Conservation (phyloP, 2,329 filamentous ascomycete genomes). For the Elsinoe arachidis region DNA sequence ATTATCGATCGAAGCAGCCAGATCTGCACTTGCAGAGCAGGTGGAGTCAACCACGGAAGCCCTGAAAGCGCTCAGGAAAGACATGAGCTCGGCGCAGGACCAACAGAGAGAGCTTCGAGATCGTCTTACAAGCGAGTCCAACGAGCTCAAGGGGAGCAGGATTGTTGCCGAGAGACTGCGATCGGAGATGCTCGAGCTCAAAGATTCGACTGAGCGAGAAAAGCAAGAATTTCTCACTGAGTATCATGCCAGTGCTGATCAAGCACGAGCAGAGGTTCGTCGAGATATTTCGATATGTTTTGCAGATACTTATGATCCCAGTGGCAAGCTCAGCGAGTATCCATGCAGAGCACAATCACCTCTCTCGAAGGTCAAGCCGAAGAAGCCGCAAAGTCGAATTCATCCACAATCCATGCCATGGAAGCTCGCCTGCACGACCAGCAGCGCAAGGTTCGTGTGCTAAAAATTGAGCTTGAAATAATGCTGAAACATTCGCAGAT, state of each 20-base stretch:
- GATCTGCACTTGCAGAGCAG: background rate
- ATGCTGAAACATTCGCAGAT: conserved; percentile 17
- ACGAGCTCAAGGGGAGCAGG: background rate
- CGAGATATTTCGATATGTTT: background rate
- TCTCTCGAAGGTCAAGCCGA: background rate
- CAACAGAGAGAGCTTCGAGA: background rate
- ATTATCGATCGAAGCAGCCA: background rate
- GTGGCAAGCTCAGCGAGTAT: background rate
- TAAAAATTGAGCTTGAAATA: background rate
- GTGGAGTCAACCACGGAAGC: background rate
- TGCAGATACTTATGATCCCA: background rate
- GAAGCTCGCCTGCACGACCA: background rate
- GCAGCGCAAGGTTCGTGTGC: background rate
- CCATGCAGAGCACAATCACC: background rate
- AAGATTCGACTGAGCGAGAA: background rate
- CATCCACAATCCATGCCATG: background rate
- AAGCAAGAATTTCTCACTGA: conserved; percentile 6
- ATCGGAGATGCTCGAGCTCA: conserved; percentile 8
- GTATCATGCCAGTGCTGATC: background rate
- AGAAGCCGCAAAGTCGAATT: background rate
- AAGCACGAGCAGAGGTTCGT: background rate
- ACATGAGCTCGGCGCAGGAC: background rate
- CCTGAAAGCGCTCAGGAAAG: background rate
- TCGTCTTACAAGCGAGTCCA: background rate
- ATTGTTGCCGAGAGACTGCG: conserved; percentile 13